Conservation (phyloP, 768 basidiomycete species). For the Russula ochroleuca region DNA sequence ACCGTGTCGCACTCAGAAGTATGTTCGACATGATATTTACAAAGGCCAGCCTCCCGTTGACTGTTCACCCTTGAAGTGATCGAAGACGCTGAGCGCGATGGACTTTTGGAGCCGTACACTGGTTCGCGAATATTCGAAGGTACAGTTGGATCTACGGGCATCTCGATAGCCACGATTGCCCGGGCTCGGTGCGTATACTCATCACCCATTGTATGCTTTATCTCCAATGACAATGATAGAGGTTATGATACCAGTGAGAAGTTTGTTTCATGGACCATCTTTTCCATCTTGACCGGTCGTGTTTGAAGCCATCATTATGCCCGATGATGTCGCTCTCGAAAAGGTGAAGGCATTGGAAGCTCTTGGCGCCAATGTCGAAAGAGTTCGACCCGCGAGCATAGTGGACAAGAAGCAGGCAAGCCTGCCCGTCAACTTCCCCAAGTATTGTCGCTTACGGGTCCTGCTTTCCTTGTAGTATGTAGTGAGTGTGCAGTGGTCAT, state of each 20-base stretch:
- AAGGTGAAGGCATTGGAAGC: conserved; percentile 81
- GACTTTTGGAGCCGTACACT: conserved; percentile 77
- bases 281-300: conserved; percentile 8
- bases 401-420: conserved; percentile 91
- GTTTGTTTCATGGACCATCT: conserved; percentile 1
- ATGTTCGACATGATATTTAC: conserved; percentile 28
- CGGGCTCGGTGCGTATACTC: conserved; percentile 59
- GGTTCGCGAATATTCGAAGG: conserved; percentile 96
- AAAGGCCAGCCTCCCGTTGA: background rate
- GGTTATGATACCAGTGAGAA: conserved; percentile 82
- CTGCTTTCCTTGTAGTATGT: conserved; percentile 24
- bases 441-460: conserved; percentile 1
- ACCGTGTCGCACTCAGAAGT: conserved; percentile 94
- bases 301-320: conserved; percentile 76
- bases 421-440: conserved; percentile 30
- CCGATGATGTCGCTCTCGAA: conserved; percentile 85
- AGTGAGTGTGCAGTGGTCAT: conserved; percentile 37
- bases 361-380: conserved; percentile 85
- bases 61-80: conserved; percentile 58
- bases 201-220: background rate
- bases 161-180: conserved; percentile 92
- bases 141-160: conserved; percentile 93
- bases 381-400: conserved; percentile 91
- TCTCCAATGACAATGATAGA: conserved; percentile 38
- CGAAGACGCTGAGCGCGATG: conserved; percentile 82